Conservation (phyloP, 371 early-diverging fungal species). For the Rhizopus arrhizus region DNA sequence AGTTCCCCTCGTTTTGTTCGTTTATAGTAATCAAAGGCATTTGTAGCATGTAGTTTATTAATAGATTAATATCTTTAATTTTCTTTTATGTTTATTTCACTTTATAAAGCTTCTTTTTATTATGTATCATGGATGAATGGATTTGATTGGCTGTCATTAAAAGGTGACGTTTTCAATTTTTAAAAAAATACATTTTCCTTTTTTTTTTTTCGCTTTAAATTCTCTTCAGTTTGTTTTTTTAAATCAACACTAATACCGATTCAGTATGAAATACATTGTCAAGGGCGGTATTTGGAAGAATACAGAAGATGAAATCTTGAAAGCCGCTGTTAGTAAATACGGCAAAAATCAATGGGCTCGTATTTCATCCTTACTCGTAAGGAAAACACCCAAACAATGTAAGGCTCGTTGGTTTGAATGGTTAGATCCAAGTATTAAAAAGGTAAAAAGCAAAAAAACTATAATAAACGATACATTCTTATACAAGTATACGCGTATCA, state of each 20-base stretch:
- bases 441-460: conserved; percentile 48
- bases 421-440: conserved; percentile 97
- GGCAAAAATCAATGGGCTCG: conserved; percentile 99
- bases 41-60: too few species aligned
- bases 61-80: not conserved
- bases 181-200: not conserved
- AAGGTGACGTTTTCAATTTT: conserved; percentile 5
- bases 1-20: too few species aligned
- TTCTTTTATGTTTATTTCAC: not conserved
- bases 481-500: too few species aligned
- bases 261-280: conserved; percentile 43
- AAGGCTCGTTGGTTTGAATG: conserved; percentile 99
- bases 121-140: not conserved
- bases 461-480: not conserved
- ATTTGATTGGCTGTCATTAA: conserved; percentile 1
- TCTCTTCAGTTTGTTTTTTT: not conserved
- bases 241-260: conserved; percentile 7
- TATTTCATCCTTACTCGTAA: conserved; percentile 91
- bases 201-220: not conserved
- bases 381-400: conserved; percentile 97
- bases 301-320: conserved; percentile 97
- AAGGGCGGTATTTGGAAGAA: conserved; percentile 88
- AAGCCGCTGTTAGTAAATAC: conserved; percentile 97
- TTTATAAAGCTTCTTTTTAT: not conserved
- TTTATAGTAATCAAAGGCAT: too few species aligned